Conservation (phyloP, 78 protist genomes). For the Emiliania huxleyi region DNA sequence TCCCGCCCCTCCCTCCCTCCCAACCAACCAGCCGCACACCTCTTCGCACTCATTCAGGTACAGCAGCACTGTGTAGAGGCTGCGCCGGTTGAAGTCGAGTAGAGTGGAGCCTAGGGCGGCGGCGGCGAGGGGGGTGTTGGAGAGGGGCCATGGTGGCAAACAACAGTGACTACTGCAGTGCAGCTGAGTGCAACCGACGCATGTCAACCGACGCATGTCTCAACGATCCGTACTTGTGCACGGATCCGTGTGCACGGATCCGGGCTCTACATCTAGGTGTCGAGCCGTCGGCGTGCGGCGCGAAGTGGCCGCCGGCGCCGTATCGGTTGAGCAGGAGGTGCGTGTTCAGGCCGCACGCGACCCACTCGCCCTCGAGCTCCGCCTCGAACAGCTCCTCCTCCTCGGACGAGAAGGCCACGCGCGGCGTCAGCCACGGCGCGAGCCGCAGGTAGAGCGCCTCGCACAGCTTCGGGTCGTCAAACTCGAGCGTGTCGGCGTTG, state of each 20-base stretch:
- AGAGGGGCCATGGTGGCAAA: too few species aligned
- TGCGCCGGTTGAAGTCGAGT: not conserved
- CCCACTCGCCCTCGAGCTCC: conserved; percentile 8
- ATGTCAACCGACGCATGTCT: too few species aligned
- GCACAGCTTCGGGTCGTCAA: not conserved
- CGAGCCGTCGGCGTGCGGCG: conserved; percentile 38
- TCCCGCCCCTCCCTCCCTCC: too few species aligned
- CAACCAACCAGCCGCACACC: too few species aligned
- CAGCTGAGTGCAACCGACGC: too few species aligned
- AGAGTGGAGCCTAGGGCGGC: too few species aligned
- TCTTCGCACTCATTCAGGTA: conserved; percentile 16
- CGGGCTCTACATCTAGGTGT: too few species aligned
- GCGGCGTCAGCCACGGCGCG: not conserved
- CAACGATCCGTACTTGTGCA: too few species aligned
- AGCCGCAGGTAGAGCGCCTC: not conserved
- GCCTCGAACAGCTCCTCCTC: not conserved
- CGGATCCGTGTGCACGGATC: too few species aligned
- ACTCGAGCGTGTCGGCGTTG: not conserved
- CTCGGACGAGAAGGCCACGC: not conserved
- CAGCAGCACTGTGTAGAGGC: conserved; percentile 13
- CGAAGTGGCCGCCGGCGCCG: conserved; percentile 26
- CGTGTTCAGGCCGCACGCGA: not conserved
- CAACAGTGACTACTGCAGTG: too few species aligned
- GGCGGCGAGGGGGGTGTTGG: too few species aligned
- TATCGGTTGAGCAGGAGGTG: conserved; percentile 23